Conservation (phyloP, 2,329 filamentous ascomycete species). For the Colletotrichum sp. region DNA sequence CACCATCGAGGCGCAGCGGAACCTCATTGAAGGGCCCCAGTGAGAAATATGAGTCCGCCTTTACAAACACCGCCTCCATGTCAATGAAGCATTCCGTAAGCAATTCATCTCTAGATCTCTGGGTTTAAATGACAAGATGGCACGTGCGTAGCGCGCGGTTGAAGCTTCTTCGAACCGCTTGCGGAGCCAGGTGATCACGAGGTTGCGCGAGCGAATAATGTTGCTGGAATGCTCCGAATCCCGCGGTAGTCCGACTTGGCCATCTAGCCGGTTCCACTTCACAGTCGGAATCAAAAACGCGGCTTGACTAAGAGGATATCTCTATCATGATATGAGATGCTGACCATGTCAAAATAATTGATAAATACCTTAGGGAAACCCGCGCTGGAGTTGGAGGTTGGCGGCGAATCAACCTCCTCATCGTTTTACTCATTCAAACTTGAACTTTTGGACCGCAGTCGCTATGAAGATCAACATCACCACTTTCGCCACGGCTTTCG, state of each 20-base stretch:
- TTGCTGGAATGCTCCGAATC: neutral
- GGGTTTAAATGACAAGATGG: neutral
- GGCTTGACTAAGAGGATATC: neutral
- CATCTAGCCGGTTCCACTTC: neutral
- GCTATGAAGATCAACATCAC: neutral
- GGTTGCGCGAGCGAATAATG: neutral
- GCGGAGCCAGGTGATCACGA: neutral
- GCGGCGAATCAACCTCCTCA: neutral
- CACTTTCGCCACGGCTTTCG: neutral
- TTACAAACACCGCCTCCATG: neutral
- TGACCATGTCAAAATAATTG: neutral
- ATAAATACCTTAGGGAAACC: neutral
- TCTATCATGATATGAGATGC: neutral
- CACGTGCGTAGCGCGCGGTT: neutral
- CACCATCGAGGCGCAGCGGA: neutral
- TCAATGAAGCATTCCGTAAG: neutral
- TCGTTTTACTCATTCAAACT: neutral
- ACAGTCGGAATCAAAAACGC: neutral
- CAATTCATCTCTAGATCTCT: neutral
- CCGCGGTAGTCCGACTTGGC: neutral
- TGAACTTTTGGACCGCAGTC: neutral
- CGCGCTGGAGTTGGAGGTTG: neutral
- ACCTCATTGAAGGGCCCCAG: neutral
- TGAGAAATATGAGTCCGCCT: neutral
- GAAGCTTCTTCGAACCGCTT: neutral